A percentile compares a stretch with the other conserved stretches of the same genome.
Conservation (phyloP, 805 yeast species). For the Metschnikowia continentalis region DNA sequence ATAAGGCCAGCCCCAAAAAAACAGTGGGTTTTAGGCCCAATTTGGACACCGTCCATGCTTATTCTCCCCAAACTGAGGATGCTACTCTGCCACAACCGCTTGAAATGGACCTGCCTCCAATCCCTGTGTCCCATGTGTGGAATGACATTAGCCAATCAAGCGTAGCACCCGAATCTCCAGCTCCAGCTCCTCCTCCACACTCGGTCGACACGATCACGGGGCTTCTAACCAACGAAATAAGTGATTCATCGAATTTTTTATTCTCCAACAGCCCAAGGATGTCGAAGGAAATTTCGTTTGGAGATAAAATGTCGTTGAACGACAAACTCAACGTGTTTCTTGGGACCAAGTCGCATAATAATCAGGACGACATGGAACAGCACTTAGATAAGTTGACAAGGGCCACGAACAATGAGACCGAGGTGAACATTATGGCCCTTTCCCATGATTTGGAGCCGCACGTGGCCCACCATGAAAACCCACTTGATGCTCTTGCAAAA, state of each 20-base stretch:
- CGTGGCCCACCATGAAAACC: constrained; percentile 23
- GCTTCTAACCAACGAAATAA: constrained; percentile 2
- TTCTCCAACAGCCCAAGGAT: background rate
- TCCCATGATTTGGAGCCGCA: constrained; percentile 24
- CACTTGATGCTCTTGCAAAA: constrained; percentile 29
- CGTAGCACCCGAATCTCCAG: constrained; percentile 8
- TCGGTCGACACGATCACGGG: constrained; percentile 17
- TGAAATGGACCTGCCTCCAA: background rate
- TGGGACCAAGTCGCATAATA: constrained; percentile 13
- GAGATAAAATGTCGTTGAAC: constrained; percentile 31
- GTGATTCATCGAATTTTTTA: background rate
- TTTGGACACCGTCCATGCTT: constrained; percentile 15
- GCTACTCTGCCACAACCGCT: too few relatives aligned
- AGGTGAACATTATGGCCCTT: constrained; percentile 33
- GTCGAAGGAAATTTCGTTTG: too few relatives aligned
- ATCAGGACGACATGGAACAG: constrained; percentile 29
- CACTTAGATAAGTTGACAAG: constrained; percentile 31
- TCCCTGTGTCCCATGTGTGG: constrained; percentile 12
- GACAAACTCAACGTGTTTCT: constrained; percentile 45
- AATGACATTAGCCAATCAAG: constrained; percentile 7
- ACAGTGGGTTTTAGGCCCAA: constrained; percentile 30
- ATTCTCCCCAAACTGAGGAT: background rate
- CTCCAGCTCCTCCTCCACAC: constrained; percentile 19
- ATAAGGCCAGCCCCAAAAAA: constrained; percentile 33
- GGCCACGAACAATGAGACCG: constrained; percentile 25